Base-by-base conservation (phyloP, 495 filamentous ascomycete species). In the Lichina pygmaea region DNA sequence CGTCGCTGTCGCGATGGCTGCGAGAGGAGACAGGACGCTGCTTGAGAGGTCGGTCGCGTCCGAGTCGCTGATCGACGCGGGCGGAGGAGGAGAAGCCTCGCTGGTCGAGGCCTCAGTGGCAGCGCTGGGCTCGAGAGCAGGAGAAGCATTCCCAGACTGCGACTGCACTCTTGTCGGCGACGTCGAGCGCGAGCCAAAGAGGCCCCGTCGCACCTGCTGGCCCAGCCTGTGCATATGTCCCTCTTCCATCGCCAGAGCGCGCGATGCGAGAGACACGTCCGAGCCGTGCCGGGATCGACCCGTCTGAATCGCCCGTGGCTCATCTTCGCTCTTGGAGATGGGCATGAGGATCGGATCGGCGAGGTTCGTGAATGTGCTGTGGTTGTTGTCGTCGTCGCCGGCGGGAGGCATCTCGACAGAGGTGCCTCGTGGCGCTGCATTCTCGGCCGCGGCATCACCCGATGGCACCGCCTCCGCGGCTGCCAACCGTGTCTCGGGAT, bases 191-290 rank as follows among this genome's bases (percentile, higher is more conserved):
- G 46, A 16, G n/a, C 63, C 61, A 30, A 77, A 57, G 53, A 81
- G 67, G 45, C 80, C 80, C 2, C 75, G 71, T 15, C 82, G 75
- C 48, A 93, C 66, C 49, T 77, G 71, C 54, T 91, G 82, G 12
- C 83, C 81, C 9, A 84, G 71, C 17, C 84, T 78, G 53, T 92
- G 79, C 49, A 86, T 72, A 36, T 77, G 79, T 41, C 80, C 89
- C 67, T 97, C 89, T 61, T 97, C 89, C 41, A 82, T 69, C 9
- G 78, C 75, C 43, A 86, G 72, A 17, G 76, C 79, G 43, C 74
- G 78, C 16, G 81, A 78, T 43, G 78, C 74, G 16, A 91, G 67
- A 8, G 78, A 85, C 41, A 89, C 76, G 46, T 84, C 74, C 0
- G 80, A 86, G 58, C 70, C 76, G 47, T 77, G 70, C 33, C 83